A percentile compares a stretch with the other conserved stretches of the same genome.
Evolutionary conservation across 768 basidiomycete species (phyloP).

Genomic region (Pholiota conissans): DNA sequence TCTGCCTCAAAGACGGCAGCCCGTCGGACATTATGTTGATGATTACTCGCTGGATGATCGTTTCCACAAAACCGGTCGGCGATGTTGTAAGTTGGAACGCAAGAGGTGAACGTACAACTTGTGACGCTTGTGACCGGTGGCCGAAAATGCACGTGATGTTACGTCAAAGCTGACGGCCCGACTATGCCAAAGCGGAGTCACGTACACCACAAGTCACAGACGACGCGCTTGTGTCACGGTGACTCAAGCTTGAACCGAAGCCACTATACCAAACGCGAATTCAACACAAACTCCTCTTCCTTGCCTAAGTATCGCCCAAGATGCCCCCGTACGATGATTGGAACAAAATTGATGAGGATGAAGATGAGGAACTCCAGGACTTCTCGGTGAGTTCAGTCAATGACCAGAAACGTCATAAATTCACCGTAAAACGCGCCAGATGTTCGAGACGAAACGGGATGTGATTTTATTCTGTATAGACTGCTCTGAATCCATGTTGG

Average conservation of each 20-base stretch:
- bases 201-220: neutral
- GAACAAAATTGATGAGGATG: constrained; percentile 78
- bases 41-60: neutral
- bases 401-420: neutral
- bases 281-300: neutral
- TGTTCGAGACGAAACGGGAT: constrained; percentile 74
- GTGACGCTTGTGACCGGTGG: too few relatives aligned
- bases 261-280: neutral
- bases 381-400: constrained; percentile 42
- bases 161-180: neutral
- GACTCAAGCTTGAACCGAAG: neutral
- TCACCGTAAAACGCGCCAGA: constrained; percentile 34
- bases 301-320: neutral
- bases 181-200: neutral
- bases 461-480: constrained; percentile 96
- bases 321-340: constrained; percentile 81
- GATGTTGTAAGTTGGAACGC: neutral
- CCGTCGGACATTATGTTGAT: neutral
- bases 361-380: constrained; percentile 82
- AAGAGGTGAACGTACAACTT: too few relatives aligned
- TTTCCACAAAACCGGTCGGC: neutral
- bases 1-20: constrained; percentile 26
- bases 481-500: constrained; percentile 88
- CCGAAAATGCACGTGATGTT: too few relatives aligned
- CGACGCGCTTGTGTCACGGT: neutral